A percentile compares a stretch with the other conserved stretches of the same genome.
phyloP scores from a whole-genome alignment of 352 stramenopile genomes.

The Pythium phragmiticola region DNA sequence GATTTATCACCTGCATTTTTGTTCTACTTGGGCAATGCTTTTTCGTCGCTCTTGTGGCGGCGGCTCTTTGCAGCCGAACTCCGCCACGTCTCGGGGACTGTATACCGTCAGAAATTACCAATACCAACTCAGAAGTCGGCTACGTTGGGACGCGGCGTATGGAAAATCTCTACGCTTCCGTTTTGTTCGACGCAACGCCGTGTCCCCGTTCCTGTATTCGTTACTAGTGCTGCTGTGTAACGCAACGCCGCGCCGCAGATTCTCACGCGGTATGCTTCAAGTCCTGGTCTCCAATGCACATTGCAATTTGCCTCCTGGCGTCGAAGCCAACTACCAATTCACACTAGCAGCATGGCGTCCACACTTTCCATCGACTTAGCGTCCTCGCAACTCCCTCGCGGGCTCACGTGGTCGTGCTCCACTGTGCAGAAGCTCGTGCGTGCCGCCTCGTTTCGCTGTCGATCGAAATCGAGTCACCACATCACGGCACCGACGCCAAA shows the following conservation, averaged over 20 bases:
- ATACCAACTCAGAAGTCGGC: neutral
- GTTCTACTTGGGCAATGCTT: too few relatives aligned
- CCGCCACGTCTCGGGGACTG: neutral
- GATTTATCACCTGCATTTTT: too few relatives aligned
- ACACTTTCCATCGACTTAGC: neutral
- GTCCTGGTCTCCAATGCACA: neutral
- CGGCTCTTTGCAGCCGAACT: neutral
- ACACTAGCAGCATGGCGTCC: constrained; percentile 1
- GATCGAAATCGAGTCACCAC: neutral
- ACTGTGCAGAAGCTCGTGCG: constrained; percentile 1
- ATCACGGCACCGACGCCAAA: neutral
- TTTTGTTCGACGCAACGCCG: neutral
- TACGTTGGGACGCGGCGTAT: constrained; percentile 1
- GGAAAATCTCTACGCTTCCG: neutral
- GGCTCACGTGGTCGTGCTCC: neutral
- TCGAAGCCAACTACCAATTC: neutral
- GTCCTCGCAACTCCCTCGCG: neutral
- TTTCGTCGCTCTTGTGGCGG: neutral
- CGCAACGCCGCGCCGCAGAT: neutral
- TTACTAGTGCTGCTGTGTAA: too few relatives aligned
- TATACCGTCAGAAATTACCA: too few relatives aligned
- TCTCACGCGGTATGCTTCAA: neutral
- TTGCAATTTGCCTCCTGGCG: neutral
- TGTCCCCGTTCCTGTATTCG: neutral
- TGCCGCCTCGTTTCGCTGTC: neutral